These are phyloP conservation scores for Gonium pectorale DNA, from an alignment of 139 green algal genomes.

Conservation along the genomic window DNA sequence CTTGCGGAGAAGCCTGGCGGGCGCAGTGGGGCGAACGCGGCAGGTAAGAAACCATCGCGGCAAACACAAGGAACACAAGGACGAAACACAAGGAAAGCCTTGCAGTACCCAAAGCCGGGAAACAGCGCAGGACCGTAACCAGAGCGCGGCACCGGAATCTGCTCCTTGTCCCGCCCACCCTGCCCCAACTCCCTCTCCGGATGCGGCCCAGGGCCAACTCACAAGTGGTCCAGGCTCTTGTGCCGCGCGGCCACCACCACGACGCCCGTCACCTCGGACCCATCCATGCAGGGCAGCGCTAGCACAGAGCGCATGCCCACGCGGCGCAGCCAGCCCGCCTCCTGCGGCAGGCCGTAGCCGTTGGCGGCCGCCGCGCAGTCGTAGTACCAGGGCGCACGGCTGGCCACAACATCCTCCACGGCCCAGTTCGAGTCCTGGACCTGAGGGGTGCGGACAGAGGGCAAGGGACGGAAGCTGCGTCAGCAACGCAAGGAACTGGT, in stretches of 20 bases:
- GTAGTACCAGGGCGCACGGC: constrained; percentile 38
- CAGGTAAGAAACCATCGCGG: not conserved
- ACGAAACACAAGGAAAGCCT: too few species aligned
- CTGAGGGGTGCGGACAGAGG: not conserved
- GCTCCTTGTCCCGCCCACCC: too few species aligned
- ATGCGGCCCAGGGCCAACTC: not conserved
- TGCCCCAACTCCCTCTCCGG: not conserved
- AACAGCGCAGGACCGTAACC: too few species aligned
- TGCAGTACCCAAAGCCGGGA: too few species aligned
- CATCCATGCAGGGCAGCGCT: constrained; percentile 37
- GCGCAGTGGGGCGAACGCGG: not conserved
- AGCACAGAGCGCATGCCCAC: constrained; percentile 41
- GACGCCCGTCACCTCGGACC: constrained; percentile 17
- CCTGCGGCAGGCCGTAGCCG: constrained; percentile 35
- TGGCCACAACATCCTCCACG: constrained; percentile 25
- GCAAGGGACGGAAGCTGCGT: not conserved
- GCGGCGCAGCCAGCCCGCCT: constrained; percentile 30
- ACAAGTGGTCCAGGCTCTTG: constrained; percentile 41
- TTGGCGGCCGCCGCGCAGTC: constrained; percentile 36
- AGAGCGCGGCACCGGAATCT: too few species aligned
- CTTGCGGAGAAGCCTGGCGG: constrained; percentile 27
- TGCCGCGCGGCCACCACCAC: constrained; percentile 10
- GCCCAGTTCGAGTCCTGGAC: constrained; percentile 38
- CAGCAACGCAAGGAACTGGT: too few species aligned
- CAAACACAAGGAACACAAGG: not conserved